Evolutionary conservation across 148 eudicot species (phyloP).

Genomic region (Cornus florida): DNA sequence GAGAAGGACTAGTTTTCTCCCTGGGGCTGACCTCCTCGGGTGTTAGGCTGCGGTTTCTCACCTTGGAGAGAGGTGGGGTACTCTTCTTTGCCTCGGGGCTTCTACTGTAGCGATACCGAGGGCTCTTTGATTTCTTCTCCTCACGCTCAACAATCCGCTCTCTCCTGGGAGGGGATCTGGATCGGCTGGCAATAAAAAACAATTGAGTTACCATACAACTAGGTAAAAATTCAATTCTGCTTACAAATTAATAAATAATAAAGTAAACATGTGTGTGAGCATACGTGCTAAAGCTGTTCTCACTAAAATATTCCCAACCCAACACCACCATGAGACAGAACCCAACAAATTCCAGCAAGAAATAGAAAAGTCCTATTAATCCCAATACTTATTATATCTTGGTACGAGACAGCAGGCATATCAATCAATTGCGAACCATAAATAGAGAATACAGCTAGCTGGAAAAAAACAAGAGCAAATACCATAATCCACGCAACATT

Average conservation of each 20-base stretch:
- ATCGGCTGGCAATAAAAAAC: slow-evolving; percentile 49
- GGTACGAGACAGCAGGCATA: background rate
- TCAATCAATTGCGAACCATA: background rate
- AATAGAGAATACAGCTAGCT: background rate
- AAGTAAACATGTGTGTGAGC: too few relatives aligned
- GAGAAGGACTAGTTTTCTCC: slow-evolving; percentile 34
- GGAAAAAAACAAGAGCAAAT: background rate
- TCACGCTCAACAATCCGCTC: slow-evolving; percentile 45
- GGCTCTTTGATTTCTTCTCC: slow-evolving; percentile 59
- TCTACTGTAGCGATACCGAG: slow-evolving; percentile 33
- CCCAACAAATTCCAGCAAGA: background rate
- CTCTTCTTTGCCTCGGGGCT: slow-evolving; percentile 56
- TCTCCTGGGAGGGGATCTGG: slow-evolving; percentile 66
- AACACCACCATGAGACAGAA: background rate
- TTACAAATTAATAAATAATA: too few relatives aligned
- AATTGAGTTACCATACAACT: background rate
- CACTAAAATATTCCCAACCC: background rate
- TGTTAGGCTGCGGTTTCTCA: slow-evolving; percentile 59
- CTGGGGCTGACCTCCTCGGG: slow-evolving; percentile 42
- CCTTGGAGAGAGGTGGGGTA: slow-evolving; percentile 40
- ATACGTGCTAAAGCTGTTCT: too few relatives aligned
- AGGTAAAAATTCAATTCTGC: too few relatives aligned
- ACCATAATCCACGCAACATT: background rate
- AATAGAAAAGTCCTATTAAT: too few relatives aligned
- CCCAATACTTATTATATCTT: background rate